phyloP scores from a whole-genome alignment of 257 asterid genomes.

The Primulina huaijiensis region DNA sequence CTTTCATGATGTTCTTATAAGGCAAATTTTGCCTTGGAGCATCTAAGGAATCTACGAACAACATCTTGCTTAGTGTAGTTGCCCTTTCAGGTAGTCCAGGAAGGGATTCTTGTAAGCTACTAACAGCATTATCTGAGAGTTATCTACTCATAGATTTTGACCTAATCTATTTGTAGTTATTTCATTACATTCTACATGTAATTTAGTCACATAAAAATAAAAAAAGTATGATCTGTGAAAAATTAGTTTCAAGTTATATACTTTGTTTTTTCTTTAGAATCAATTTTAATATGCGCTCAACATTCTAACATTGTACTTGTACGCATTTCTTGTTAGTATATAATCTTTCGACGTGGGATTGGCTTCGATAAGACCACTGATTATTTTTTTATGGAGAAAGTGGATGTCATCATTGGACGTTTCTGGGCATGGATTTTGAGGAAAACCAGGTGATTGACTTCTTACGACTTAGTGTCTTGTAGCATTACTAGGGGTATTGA shows the following conservation, averaged over 20 bases:
- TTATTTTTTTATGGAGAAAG: constrained; percentile 92
- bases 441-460: constrained; percentile 58
- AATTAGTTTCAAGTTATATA: background rate
- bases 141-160: background rate
- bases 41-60: background rate
- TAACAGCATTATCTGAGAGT: background rate
- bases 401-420: constrained; percentile 72
- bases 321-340: constrained; percentile 47
- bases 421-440: constrained; percentile 78
- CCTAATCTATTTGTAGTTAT: background rate
- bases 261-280: constrained; percentile 14
- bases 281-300: background rate
- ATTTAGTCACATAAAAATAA: background rate
- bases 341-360: constrained; percentile 94
- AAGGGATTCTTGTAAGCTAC: background rate
- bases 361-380: constrained; percentile 85
- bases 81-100: background rate
- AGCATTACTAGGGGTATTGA: constrained; percentile 14
- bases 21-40: background rate
- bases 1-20: background rate
- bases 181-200: background rate
- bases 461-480: constrained; percentile 10
- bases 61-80: background rate
- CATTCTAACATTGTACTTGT: constrained; percentile 28
- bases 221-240: no score